Percentiles rank a stretch among this genome's conserved stretches.
Evolutionary conservation across 345 rosid species (phyloP).

Genomic region (Kandelia obovata): DNA sequence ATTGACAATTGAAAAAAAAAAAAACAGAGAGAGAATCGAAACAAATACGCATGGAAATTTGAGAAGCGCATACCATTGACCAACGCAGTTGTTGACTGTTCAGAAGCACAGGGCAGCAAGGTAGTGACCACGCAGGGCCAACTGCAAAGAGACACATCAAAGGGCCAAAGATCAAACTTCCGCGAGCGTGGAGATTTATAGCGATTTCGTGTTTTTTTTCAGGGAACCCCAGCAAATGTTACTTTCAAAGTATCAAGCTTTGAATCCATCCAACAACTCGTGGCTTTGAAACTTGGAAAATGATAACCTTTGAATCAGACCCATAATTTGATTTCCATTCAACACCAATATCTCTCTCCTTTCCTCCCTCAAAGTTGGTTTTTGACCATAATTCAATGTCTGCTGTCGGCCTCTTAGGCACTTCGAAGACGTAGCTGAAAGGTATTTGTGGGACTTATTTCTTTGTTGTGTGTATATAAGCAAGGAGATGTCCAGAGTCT

Average conservation of each 20-base stretch:
- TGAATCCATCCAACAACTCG: constrained; percentile 31
- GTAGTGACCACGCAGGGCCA: too few relatives aligned
- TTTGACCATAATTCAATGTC: constrained; percentile 1
- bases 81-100: too few relatives aligned
- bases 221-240: constrained; percentile 20
- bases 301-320: not conserved
- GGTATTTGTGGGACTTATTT: constrained; percentile 6
- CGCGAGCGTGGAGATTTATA: constrained; percentile 25
- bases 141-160: too few relatives aligned
- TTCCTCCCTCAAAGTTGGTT: not conserved
- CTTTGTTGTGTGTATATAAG: constrained; percentile 7
- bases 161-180: too few relatives aligned
- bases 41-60: too few relatives aligned
- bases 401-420: constrained; percentile 4
- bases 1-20: too few relatives aligned
- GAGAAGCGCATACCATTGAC: too few relatives aligned
- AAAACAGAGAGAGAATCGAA: too few relatives aligned
- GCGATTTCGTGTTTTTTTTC: constrained; percentile 28
- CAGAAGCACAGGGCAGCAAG: too few relatives aligned
- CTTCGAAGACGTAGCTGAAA: constrained; percentile 26
- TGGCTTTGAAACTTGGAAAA: constrained; percentile 23
- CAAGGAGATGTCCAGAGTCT: not conserved
- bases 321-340: constrained; percentile 8
- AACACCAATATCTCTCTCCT: not conserved
- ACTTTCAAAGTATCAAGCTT: constrained; percentile 21